Conservation (phyloP, 371 early-diverging fungal genomes). For the Apophysomyces elegans region DNA sequence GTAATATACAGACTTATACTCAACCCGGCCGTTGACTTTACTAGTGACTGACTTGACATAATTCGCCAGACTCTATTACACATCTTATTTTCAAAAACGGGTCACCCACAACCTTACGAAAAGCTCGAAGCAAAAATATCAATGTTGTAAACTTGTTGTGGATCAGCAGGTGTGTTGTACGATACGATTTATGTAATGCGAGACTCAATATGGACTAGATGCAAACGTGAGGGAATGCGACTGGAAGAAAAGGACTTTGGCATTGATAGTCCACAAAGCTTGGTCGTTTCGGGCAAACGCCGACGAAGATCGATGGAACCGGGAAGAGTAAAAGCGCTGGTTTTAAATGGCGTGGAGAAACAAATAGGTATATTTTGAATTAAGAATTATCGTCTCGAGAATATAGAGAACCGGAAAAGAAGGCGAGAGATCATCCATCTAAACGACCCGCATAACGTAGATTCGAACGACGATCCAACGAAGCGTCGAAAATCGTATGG, state of each 20-base stretch:
- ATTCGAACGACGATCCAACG: neutral
- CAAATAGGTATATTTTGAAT: slow-evolving; percentile 15
- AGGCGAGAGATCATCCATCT: neutral
- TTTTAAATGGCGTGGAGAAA: slow-evolving; percentile 14
- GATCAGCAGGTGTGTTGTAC: slow-evolving; percentile 31
- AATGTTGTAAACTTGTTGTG: slow-evolving; percentile 45
- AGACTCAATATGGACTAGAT: slow-evolving; percentile 15
- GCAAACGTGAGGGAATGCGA: slow-evolving; percentile 40
- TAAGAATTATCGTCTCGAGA: neutral
- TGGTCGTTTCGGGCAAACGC: slow-evolving; percentile 32
- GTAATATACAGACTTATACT: slow-evolving; percentile 13
- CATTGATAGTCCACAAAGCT: slow-evolving; percentile 37
- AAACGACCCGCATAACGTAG: neutral
- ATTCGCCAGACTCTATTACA: slow-evolving; percentile 41
- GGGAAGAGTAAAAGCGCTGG: slow-evolving; percentile 41
- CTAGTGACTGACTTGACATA: neutral
- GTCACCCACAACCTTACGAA: slow-evolving; percentile 42
- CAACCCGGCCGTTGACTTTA: too few relatives aligned
- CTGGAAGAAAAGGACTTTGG: slow-evolving; percentile 40
- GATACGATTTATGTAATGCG: too few relatives aligned
- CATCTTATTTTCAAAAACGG: slow-evolving; percentile 56
- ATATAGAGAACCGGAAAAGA: slow-evolving; percentile 6
- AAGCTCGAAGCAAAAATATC: slow-evolving; percentile 36
- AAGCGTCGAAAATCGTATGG: slow-evolving; percentile 5
- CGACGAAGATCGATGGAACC: slow-evolving; percentile 55